These are phyloP conservation scores for Fragaria iinumae DNA, from an alignment of 306 rosid species.

Conservation along the genomic window DNA sequence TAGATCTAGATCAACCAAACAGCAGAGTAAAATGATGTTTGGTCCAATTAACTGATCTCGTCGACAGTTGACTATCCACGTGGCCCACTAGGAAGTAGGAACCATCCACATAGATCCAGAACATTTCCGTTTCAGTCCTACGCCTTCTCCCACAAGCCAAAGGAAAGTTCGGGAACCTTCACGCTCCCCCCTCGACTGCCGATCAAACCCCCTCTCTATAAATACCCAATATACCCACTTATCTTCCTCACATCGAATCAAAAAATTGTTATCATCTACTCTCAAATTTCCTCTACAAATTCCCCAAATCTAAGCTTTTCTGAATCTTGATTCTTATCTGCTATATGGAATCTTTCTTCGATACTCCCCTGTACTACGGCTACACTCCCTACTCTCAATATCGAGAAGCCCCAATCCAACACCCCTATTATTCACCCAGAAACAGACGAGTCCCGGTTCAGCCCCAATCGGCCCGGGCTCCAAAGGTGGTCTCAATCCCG, in stretches of 20 bases:
- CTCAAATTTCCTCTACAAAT: background rate
- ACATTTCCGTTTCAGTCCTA: background rate
- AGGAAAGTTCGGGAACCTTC: constrained; percentile 51
- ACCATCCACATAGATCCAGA: constrained; percentile 26
- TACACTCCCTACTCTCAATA: constrained; percentile 8
- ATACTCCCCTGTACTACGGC: constrained; percentile 20
- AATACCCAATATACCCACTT: background rate
- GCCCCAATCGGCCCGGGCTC: constrained; percentile 21
- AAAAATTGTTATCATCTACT: background rate
- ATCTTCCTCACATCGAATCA: background rate
- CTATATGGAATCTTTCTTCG: constrained; percentile 32
- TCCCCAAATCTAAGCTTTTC: background rate
- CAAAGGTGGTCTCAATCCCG: constrained; percentile 56
- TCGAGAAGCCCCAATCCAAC: constrained; percentile 6
- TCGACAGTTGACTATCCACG: background rate
- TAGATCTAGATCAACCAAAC: background rate
- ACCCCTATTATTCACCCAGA: constrained; percentile 13
- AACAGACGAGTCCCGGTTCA: constrained; percentile 9
- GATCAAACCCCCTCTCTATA: constrained; percentile 6
- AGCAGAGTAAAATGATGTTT: background rate
- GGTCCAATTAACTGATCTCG: background rate
- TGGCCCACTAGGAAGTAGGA: constrained; percentile 5
- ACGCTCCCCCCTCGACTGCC: background rate
- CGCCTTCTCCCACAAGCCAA: background rate
- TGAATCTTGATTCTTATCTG: background rate